Percentiles rank a stretch among this genome's conserved stretches.
phyloP scores from a whole-genome alignment of 2,329 filamentous ascomycete species.

The Acrodontium crateriforme region DNA sequence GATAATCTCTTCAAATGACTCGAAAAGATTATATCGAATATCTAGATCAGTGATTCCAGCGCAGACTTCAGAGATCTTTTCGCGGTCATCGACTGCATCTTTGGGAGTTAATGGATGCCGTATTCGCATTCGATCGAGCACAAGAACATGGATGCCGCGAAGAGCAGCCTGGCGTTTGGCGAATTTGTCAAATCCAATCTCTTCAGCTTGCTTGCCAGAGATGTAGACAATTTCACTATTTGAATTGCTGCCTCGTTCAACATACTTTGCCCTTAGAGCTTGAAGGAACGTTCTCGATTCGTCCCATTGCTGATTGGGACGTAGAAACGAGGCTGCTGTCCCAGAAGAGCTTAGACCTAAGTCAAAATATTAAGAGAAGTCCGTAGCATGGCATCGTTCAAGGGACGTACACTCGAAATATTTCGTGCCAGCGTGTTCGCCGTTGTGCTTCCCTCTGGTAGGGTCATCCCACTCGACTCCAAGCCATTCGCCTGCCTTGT shows the following conservation, averaged over 20 bases:
- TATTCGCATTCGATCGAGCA: constrained; percentile 66
- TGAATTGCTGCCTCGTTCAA: constrained; percentile 27
- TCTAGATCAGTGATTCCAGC: constrained; percentile 60
- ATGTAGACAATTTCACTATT: constrained; percentile 49
- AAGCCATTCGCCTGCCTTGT: constrained; percentile 69
- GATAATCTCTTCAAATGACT: constrained; percentile 50
- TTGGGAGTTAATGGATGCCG: constrained; percentile 11
- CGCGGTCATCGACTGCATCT: constrained; percentile 6
- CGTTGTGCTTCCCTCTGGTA: constrained; percentile 77
- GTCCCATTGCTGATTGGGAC: constrained; percentile 60
- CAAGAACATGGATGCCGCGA: constrained; percentile 62
- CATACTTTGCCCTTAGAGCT: constrained; percentile 75
- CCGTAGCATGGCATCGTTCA: constrained; percentile 3
- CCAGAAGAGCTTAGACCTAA: constrained; percentile 49
- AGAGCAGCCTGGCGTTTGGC: constrained; percentile 64
- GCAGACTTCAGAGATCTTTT: constrained; percentile 42
- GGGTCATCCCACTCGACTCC: constrained; percentile 95
- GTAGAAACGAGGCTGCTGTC: constrained; percentile 75
- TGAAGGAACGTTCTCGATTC: constrained; percentile 58
- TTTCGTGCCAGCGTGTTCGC: constrained; percentile 59
- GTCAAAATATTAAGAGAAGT: constrained; percentile 11
- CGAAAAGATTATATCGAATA: constrained; percentile 71
- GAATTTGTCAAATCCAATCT: constrained; percentile 92
- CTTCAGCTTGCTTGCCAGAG: constrained; percentile 72
- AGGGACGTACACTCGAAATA: constrained; percentile 65